A percentile compares a stretch with the other conserved stretches of the same genome.
These are phyloP conservation scores for Pythium sukuiense DNA, from an alignment of 352 stramenopile species.

Conservation along the genomic window DNA sequence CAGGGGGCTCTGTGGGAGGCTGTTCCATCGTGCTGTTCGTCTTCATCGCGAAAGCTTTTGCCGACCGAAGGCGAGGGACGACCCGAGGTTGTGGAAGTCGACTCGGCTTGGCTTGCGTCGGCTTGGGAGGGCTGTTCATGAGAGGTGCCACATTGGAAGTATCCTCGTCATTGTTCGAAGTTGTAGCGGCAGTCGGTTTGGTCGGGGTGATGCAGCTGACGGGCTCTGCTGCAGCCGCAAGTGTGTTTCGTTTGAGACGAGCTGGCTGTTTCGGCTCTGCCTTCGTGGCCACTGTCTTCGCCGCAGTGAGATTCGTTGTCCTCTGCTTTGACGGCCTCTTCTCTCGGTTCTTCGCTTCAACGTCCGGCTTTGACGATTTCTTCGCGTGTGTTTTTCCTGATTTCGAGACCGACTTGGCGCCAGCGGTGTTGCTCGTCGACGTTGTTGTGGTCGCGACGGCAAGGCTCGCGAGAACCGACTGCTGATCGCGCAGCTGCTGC, in stretches of 20 bases:
- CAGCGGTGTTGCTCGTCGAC: background rate
- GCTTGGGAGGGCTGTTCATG: background rate
- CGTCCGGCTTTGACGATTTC: background rate
- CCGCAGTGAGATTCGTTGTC: background rate
- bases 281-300: background rate
- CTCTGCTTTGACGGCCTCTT: background rate
- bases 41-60: background rate
- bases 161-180: background rate
- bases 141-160: background rate
- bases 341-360: background rate
- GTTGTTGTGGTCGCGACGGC: background rate
- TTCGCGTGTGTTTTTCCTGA: background rate
- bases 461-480: constrained; percentile 41
- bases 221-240: background rate
- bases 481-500: constrained; percentile 45
- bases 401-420: background rate
- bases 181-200: background rate
- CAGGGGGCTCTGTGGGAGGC: background rate
- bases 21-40: background rate
- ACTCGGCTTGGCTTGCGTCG: background rate
- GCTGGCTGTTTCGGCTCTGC: background rate
- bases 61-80: constrained; percentile 3
- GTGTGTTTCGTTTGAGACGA: background rate
- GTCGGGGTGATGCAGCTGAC: background rate
- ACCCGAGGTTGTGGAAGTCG: constrained; percentile 8